phyloP scores from a whole-genome alignment of 2,329 filamentous ascomycete genomes.

The Cytospora paraplurivora region DNA sequence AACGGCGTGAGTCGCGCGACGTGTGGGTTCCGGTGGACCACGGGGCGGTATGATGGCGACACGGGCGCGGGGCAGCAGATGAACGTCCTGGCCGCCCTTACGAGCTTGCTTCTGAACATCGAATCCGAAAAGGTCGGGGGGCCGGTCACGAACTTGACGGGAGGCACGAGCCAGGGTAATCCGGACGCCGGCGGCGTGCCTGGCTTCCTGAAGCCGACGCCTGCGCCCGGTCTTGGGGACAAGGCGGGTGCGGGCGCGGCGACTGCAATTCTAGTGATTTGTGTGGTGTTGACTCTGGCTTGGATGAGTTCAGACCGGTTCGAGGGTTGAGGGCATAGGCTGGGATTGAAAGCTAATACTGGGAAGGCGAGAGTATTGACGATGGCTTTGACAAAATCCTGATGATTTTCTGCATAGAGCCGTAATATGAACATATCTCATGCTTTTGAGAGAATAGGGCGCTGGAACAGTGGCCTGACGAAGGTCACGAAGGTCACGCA shows the following conservation, averaged over 20 bases:
- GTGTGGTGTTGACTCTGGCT: conserved; percentile 39
- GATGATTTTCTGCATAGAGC: background rate
- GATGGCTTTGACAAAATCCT: background rate
- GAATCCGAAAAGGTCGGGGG: conserved; percentile 21
- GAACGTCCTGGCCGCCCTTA: conserved; percentile 52
- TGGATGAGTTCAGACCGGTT: conserved; percentile 40
- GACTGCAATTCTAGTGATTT: conserved; percentile 41
- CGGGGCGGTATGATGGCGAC: conserved; percentile 48
- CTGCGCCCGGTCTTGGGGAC: conserved; percentile 38
- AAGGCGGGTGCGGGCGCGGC: conserved; percentile 46
- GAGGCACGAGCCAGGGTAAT: conserved; percentile 44
- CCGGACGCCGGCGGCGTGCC: conserved; percentile 35
- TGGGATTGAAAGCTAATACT: background rate
- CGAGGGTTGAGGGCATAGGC: conserved; percentile 5
- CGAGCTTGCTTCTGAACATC: conserved; percentile 44
- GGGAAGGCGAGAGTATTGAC: background rate
- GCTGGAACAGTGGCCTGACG: background rate
- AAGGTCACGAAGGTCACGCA: background rate
- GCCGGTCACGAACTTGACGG: conserved; percentile 45
- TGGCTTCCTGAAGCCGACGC: conserved; percentile 10
- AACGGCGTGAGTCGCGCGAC: conserved; percentile 43
- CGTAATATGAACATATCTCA: background rate
- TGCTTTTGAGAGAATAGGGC: background rate
- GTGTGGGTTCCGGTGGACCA: conserved; percentile 55
- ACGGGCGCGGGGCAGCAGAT: conserved; percentile 56